Percentiles rank a stretch among this genome's conserved stretches.
These are phyloP conservation scores for Penicillium brasilianum DNA, from an alignment of 2,329 filamentous ascomycete genomes.

Conservation along the genomic window DNA sequence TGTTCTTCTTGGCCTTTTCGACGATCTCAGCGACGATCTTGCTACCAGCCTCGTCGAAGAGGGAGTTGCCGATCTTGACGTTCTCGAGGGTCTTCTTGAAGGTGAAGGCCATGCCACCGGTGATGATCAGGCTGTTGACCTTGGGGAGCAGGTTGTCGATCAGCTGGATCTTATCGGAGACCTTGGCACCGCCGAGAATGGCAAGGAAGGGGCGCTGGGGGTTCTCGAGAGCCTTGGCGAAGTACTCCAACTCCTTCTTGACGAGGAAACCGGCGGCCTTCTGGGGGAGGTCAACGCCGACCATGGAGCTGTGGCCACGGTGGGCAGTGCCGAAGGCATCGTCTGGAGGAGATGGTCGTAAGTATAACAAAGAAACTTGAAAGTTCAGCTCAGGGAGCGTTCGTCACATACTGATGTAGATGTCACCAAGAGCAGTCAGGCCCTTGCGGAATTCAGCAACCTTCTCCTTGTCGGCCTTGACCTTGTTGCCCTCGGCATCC, in stretches of 20 bases:
- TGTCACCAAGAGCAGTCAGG: constrained; percentile 88
- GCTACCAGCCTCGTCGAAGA: constrained; percentile 92
- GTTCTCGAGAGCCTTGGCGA: constrained; percentile 91
- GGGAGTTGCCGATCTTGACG: constrained; percentile 84
- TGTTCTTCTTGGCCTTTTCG: constrained; percentile 95
- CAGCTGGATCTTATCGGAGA: constrained; percentile 99
- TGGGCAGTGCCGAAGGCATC: constrained; percentile 98
- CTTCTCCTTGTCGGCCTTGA: constrained; percentile 93
- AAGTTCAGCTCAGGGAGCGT: neutral
- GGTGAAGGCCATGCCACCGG: constrained; percentile 98
- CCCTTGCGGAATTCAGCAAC: constrained; percentile 95
- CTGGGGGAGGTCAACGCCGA: constrained; percentile 91
- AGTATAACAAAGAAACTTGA: neutral
- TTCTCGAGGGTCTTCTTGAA: constrained; percentile 99
- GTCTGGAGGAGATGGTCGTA: constrained; percentile 59
- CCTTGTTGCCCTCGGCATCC: constrained; percentile 93
- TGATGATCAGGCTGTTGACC: constrained; percentile 95
- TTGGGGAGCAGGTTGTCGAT: constrained; percentile 99
- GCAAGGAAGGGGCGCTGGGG: constrained; percentile 96
- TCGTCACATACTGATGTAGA: constrained; percentile 82
- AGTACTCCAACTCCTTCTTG: constrained; percentile 99
- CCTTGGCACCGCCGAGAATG: constrained; percentile 97
- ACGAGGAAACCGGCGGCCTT: constrained; percentile 98
- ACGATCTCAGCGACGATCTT: constrained; percentile 88
- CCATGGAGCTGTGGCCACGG: constrained; percentile 99